Base-by-base conservation (phyloP, 148 eudicot species). In the Rhododendron henanense region DNA sequence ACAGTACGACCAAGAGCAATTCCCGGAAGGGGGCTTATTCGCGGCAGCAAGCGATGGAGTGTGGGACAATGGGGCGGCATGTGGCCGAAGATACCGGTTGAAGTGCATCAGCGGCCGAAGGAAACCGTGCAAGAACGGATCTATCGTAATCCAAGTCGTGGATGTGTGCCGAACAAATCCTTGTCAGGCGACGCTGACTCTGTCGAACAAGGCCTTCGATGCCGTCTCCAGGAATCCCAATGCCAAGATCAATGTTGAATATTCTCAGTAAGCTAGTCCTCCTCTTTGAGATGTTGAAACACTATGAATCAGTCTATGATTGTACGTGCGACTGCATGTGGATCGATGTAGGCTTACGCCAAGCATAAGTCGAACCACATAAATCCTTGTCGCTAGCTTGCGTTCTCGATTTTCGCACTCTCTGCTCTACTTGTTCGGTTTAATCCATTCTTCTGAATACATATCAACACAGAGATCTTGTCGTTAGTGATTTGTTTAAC, bases 21-120 rank as follows among this genome's bases (percentile, higher is more conserved):
- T 86, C 39, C 87, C 87, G 3, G 81, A 86, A 41, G 87, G 87
- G 0, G 84, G 84, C 9, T 67, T 81, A 7, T 86, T 86, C 45
- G 85, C 57, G 0, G 87, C 85, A 16, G 87, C 81, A 37, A 86
- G 87, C 33, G 81, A 81, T 73, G 87, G 87, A 9, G 78, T 86
- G 45, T 86, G 87, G 87, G 87, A 86, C 84, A 86, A 86, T 55
- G 87, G 87, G 48, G 87, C 87, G 14, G 87, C 87, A 8, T 86
- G 87, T 81, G 87, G 87, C 10, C 53, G 87, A 41, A 81, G 83
- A 55, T 86, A 86, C 45, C 53, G 73, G 1, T 10, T 86, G 8
- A 57, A 79, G 75, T 86, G 87, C 81, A 86, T 86, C 69, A 86
- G 84, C 41, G 87, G 87, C 51, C 53, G 18, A 5, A 81, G 76